phyloP scores from a whole-genome alignment of 169 alveolate genomes.

The Cystoisospora suis region DNA sequence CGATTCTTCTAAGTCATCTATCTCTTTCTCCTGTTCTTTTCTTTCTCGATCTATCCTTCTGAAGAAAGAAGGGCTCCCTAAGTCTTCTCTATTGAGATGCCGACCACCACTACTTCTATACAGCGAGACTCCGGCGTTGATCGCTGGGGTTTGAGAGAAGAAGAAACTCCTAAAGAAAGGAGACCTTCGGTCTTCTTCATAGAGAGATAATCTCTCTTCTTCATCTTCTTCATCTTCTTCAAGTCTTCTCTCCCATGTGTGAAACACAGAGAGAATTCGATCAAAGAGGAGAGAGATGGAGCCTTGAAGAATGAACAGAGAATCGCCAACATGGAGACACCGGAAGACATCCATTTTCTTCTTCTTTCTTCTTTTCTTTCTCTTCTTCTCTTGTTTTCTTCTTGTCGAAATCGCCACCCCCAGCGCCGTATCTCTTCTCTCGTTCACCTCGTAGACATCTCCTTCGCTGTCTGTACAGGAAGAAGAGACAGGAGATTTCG shows the following conservation, averaged over 20 bases:
- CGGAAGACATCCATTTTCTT: background rate
- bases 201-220: background rate
- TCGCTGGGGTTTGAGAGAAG: background rate
- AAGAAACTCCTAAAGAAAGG: background rate
- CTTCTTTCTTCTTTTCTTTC: too few species aligned
- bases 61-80: background rate
- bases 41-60: background rate
- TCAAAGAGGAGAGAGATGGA: background rate
- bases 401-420: too few species aligned
- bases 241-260: background rate
- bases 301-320: background rate
- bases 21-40: background rate
- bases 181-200: background rate
- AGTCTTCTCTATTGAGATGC: background rate
- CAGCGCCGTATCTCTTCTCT: background rate
- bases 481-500: background rate
- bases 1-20: background rate
- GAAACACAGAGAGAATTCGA: background rate
- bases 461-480: background rate
- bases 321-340: background rate
- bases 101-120: background rate
- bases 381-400: too few species aligned
- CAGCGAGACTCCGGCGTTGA: background rate
- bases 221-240: background rate
- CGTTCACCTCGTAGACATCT: background rate